Percentiles rank a stretch among this genome's conserved stretches.
Evolutionary conservation across 2,329 filamentous ascomycete genomes (phyloP).

Genomic region (Knufia fluminis): DNA sequence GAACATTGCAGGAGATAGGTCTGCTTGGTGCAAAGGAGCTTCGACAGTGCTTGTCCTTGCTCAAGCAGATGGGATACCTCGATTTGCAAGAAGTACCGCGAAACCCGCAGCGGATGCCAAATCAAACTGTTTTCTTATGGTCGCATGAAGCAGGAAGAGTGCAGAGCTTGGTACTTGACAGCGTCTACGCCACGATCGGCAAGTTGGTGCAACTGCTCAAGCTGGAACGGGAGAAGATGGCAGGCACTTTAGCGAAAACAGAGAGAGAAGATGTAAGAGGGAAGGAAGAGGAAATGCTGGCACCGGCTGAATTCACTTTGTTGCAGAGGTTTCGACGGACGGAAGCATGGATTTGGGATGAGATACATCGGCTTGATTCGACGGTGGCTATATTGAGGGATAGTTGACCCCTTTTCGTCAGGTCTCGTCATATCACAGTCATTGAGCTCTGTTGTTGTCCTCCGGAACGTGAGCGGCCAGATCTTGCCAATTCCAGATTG

Average conservation of each 20-base stretch:
- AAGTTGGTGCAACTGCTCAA: slow-evolving; percentile 71
- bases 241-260: slow-evolving; percentile 67
- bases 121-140: slow-evolving; percentile 82
- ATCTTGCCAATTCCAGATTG: too few species aligned
- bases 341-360: slow-evolving; percentile 64
- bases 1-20: slow-evolving; percentile 68
- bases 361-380: slow-evolving; percentile 74
- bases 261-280: slow-evolving; percentile 79
- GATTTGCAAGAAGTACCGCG: slow-evolving; percentile 92
- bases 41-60: slow-evolving; percentile 70
- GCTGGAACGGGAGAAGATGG: slow-evolving; percentile 62
- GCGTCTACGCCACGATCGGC: slow-evolving; percentile 82
- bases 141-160: slow-evolving; percentile 74
- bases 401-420: slow-evolving; percentile 45
- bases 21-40: slow-evolving; percentile 80
- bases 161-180: slow-evolving; percentile 61
- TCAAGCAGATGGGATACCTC: slow-evolving; percentile 78
- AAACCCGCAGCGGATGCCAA: slow-evolving; percentile 71
- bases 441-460: too few species aligned
- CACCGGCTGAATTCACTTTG: slow-evolving; percentile 60
- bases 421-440: too few species aligned
- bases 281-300: slow-evolving; percentile 71
- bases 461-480: too few species aligned
- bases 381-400: slow-evolving; percentile 76
- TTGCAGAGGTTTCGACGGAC: slow-evolving; percentile 54